Base-by-base conservation (phyloP, 2,329 filamentous ascomycete species). In the Curvularia lunata region DNA sequence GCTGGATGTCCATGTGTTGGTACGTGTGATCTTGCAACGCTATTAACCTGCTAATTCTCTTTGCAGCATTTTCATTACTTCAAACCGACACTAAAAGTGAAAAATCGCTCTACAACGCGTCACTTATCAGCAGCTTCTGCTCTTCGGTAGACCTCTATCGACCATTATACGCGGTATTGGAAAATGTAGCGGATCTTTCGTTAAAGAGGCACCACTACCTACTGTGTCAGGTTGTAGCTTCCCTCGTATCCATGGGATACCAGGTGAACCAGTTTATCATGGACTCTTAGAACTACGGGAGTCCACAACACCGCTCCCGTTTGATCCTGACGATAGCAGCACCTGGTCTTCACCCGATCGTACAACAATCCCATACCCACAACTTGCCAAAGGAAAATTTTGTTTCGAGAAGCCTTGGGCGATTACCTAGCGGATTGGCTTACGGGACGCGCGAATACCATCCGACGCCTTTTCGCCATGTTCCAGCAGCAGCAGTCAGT, bases 201-300 rank as follows among this genome's bases (percentile, higher is more conserved):
- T 82, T 78, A 46, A 79, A 69, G 23, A 77, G 78, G 18, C 79
- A 73, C 18, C 67, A 88, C 19, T 90, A 91, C 56, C 85, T 91
- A 0, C 87, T 93, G 50, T 87, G 87, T 1, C 90, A 93, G 64
- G 79, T 95, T 0, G 80, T 95, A 9, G 90, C 88, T 61, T 83
- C 87, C 0, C 77, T 95, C 0, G 88, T 94, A 0, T 89, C 88
- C 0, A 80, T 95, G 61, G 91, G 91, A 0, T 96, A 95, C 64
- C 91, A 96, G 68, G 80, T 86, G 0, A 85, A 89, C 40, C 83
- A 91, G 37, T 86, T 87, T 54, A 79, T 88, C 0, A 79, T 91
- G 19, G 90, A 92, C 62, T 84, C 90, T 0, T 91, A 88, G 81
- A 85, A 84, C 0, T 86, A 84, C 61, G 89, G 90, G 1, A 86